These are phyloP conservation scores for Volvariella surrecta DNA, from an alignment of 1,284 basidiomycete species.

Conservation along the genomic window DNA sequence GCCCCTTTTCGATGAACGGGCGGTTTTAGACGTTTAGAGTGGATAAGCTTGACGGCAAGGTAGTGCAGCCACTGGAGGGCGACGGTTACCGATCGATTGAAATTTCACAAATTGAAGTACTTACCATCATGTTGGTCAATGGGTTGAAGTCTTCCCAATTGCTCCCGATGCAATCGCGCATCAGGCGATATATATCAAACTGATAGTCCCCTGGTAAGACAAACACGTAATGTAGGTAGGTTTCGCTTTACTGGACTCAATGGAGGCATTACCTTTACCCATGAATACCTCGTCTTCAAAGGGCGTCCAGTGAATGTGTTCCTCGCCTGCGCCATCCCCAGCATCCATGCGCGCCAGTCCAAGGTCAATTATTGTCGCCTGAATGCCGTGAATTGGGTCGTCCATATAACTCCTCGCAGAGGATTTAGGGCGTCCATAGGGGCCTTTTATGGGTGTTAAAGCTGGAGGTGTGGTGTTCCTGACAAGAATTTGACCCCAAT, in stretches of 20 bases:
- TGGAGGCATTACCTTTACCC: conserved; percentile 56
- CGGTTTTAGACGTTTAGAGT: conserved; percentile 55
- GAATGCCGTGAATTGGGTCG: conserved; percentile 49
- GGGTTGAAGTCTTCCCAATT: conserved; percentile 73
- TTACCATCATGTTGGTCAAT: conserved; percentile 83
- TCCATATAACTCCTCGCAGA: conserved; percentile 46
- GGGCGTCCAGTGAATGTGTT: conserved; percentile 59
- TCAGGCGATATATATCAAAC: conserved; percentile 91
- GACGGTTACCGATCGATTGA: conserved; percentile 8
- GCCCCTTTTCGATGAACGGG: conserved; percentile 30
- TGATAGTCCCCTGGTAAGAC: conserved; percentile 94
- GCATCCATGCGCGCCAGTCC: conserved; percentile 82
- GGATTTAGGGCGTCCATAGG: too few species aligned
- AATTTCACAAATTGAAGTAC: conserved; percentile 15
- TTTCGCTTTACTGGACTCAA: background rate
- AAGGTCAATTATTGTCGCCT: conserved; percentile 88
- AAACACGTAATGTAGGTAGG: conserved; percentile 26
- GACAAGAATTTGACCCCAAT: conserved; percentile 96
- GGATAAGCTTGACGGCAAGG: conserved; percentile 60
- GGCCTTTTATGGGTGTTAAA: conserved; percentile 13
- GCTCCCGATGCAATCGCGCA: conserved; percentile 53
- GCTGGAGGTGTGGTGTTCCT: conserved; percentile 31
- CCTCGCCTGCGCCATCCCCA: conserved; percentile 32
- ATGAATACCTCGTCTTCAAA: conserved; percentile 79
- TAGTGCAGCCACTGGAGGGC: conserved; percentile 75